Evolutionary conservation across 345 rosid genomes (phyloP).

Genomic region (Laguncularia racemosa): DNA sequence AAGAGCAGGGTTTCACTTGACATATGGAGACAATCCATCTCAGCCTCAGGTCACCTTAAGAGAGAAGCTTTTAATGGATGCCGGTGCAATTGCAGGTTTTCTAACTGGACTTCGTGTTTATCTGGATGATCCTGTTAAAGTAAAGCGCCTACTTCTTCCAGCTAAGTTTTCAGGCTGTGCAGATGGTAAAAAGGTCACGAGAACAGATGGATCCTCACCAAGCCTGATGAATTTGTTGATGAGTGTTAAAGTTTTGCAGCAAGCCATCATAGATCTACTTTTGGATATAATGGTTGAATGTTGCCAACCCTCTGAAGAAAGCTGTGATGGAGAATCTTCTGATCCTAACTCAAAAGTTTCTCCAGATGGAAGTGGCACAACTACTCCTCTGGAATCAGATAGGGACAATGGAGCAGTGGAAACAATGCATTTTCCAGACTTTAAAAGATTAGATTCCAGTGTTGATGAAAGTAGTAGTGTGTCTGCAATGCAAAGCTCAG

Average conservation of each 20-base stretch:
- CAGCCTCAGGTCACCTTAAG: slow-evolving; percentile 83
- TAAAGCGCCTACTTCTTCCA: slow-evolving; percentile 94
- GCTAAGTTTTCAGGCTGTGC: slow-evolving; percentile 64
- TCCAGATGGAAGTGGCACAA: slow-evolving; percentile 38
- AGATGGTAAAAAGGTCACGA: slow-evolving; percentile 70
- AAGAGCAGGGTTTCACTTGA: slow-evolving; percentile 94
- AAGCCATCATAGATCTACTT: slow-evolving; percentile 95
- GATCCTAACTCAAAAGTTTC: slow-evolving; percentile 40
- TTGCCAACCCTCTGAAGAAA: slow-evolving; percentile 90
- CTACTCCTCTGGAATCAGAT: slow-evolving; percentile 51
- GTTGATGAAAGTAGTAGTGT: slow-evolving; percentile 52
- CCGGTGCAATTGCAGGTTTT: slow-evolving; percentile 99
- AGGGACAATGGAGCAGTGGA: slow-evolving; percentile 57
- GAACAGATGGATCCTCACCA: slow-evolving; percentile 81
- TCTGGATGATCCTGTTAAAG: slow-evolving; percentile 97
- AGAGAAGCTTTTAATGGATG: slow-evolving; percentile 98
- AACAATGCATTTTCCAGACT: slow-evolving; percentile 45
- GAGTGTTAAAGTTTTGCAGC: slow-evolving; percentile 99
- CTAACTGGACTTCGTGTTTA: slow-evolving; percentile 90
- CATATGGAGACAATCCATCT: slow-evolving; percentile 85
- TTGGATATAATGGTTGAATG: slow-evolving; percentile 98
- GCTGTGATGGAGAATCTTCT: slow-evolving; percentile 37
- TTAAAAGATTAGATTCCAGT: slow-evolving; percentile 71
- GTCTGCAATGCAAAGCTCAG: slow-evolving; percentile 74
- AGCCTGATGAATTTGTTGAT: slow-evolving; percentile 97